Conservation (phyloP, 257 asterid species). For the Nyctanthes arbortristis region DNA sequence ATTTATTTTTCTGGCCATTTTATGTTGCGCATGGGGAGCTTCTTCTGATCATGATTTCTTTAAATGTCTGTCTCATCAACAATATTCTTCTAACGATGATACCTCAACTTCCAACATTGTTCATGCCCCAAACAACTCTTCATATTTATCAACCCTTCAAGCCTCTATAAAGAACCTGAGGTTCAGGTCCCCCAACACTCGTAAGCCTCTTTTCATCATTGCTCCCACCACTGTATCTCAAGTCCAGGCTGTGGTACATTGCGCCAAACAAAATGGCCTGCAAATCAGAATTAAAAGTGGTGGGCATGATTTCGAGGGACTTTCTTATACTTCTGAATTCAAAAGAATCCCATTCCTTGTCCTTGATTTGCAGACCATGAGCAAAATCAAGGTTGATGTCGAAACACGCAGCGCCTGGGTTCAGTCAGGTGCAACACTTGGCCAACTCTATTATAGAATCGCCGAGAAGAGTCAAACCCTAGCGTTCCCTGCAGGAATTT, state of each 20-base stretch:
- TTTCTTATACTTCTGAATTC: conserved; percentile 34
- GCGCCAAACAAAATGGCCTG: conserved; percentile 15
- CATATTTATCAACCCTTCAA: conserved; percentile 15
- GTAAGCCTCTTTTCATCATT: conserved; percentile 19
- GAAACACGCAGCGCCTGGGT: conserved; percentile 32
- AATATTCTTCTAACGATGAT: not conserved
- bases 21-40: conserved; percentile 18
- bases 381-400: conserved; percentile 8
- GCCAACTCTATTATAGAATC: conserved; percentile 21
- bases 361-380: conserved; percentile 33
- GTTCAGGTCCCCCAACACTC: conserved; percentile 4
- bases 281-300: conserved; percentile 35
- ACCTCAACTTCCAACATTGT: not conserved
- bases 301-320: conserved; percentile 46
- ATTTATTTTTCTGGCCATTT: conserved; percentile 7
- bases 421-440: conserved; percentile 34
- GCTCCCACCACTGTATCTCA: conserved; percentile 25
- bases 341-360: conserved; percentile 23
- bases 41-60: conserved; percentile 17
- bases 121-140: conserved; percentile 22
- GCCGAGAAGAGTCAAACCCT: conserved; percentile 16
- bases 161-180: conserved; percentile 21
- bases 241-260: conserved; percentile 13
- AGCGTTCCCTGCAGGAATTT: conserved; percentile 27
- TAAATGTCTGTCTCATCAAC: conserved; percentile 9